Conservation (phyloP, 1,139 yeast genomes). For the Debaryomyces sp. region DNA sequence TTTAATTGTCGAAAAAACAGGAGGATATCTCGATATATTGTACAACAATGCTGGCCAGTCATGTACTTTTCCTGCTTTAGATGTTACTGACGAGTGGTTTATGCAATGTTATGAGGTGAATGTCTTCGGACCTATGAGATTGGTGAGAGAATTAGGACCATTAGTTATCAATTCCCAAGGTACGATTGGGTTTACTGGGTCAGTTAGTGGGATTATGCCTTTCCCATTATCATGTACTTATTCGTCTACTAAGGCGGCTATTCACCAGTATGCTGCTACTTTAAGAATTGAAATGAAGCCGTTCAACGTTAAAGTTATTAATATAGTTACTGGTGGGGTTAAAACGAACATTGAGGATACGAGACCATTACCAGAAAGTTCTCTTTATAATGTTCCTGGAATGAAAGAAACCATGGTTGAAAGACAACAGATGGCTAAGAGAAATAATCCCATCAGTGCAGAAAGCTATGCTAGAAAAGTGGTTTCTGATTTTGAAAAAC, state of each 20-base stretch:
- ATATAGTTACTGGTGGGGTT: conserved; percentile 54
- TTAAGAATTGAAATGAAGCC: conserved; percentile 71
- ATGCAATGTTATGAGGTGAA: conserved; percentile 65
- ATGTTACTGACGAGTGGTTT: conserved; percentile 60
- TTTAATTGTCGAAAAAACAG: conserved; percentile 36
- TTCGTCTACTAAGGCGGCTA: conserved; percentile 76
- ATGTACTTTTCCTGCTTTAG: conserved; percentile 73
- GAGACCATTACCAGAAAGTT: conserved; percentile 56
- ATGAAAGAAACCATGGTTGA: conserved; percentile 51
- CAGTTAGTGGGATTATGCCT: conserved; percentile 65
- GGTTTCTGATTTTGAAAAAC: conserved; percentile 49
- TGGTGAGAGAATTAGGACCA: conserved; percentile 60
- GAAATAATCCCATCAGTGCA: conserved; percentile 62
- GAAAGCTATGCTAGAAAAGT: conserved; percentile 58
- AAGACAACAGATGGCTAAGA: conserved; percentile 63
- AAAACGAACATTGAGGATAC: conserved; percentile 62
- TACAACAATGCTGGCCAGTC: conserved; percentile 67
- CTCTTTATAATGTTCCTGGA: conserved; percentile 54
- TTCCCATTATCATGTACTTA: conserved; percentile 75
- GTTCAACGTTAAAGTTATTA: conserved; percentile 66
- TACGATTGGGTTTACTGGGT: conserved; percentile 74
- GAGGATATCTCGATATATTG: conserved; percentile 56
- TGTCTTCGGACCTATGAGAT: conserved; percentile 67
- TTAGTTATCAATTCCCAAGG: conserved; percentile 70
- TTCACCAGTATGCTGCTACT: conserved; percentile 67